Base-by-base conservation (phyloP, 2,329 filamentous ascomycete species). In the Chaetomiaceae sp. region DNA sequence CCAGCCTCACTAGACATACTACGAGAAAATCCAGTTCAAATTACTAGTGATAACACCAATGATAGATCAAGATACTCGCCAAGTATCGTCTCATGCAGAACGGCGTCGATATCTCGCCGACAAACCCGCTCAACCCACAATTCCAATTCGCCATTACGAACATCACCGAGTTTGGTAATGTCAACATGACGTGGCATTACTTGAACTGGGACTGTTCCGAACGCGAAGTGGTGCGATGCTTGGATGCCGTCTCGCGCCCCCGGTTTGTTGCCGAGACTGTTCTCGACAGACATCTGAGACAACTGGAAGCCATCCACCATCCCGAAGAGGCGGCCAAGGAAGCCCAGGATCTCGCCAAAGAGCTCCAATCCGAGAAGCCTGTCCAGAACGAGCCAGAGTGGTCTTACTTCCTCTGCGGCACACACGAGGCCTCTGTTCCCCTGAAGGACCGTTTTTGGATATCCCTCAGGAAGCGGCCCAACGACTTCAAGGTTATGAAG, bases 11-110 rank as follows among this genome's bases (percentile, higher is more conserved):
- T 5, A 8, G 6, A 4, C 8, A 9, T 9, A 7, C 27, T 32
- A 27, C 9, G 25, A 27, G 16, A 27, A 32, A 2, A 6, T 9
- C 29, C 9, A n/a, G 6, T 21, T 11, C 7, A 13, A 10, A 9
- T n/a, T 21, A 14, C 37, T 16, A 13, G 16, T 44, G 20, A 29
- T 14, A 13, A 20, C 4, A 27, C 23, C 50, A 23, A n/a, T 10
- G 2, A 37, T 41, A 54, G 52, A 38, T 54, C 30, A 54, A 48
- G 23, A 25, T 52, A n/a, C 44, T 55, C 25, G 53, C 53, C 21
- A 40, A 37, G 10, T 42, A 46, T 14, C 53, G 53, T 4, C 44
- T 55, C 37, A 45, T 43, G 27, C n/a, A 46, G 20, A 21, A n/a
- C 9, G 48, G 48, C 23, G 5, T 52, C 27, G 53, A 55, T 16